Evolutionary conservation across 768 basidiomycete genomes (phyloP), one percentile per base, ranked within the genome.

Genomic region (Pleurotus eryngii): DNA sequence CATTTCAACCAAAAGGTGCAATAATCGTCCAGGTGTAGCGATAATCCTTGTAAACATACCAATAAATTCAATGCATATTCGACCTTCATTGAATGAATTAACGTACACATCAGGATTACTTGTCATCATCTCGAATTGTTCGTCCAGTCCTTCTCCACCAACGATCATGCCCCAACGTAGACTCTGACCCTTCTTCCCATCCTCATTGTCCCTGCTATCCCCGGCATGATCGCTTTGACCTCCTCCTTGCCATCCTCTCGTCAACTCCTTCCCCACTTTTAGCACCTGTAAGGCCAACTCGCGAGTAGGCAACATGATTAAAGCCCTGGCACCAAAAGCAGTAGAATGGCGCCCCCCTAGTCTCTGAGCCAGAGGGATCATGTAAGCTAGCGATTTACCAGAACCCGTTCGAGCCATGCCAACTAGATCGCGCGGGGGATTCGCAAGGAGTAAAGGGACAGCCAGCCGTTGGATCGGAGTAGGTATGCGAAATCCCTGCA

Each of bases 321-420:
- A 73, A 6, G 91, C 92, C 22, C 95, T 81, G 5, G 92, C 86
- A 39, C 94, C 95, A 62, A 94, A 94, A 0, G 84, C 74, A 9
- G 85, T 81, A 0, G 85, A 80, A 67, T 97, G 95, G 37, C 85
- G 76, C 7, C 92, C 91, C 5, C 89, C 85, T 6, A 99, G 81
- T 46, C 92, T 82, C 57, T 95, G 90, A 0, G 97, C 78, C 14
- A 99, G 81, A 49, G 97, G 97, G 22, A 98, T 76, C 80, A 98
- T 84, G 69, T 95, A 99, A 17, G 96, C 96, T 37, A 99, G 82
- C 8, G 95, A 95, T 75, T 98, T 98, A 59, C 97, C 97, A 1
- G 95, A 97, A 42, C 97, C 97, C 3, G 97, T 99, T 38, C 97
- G 83, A 38, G 97, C 96, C 97, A 98, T 99, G 42, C 93, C 96